Conservation (phyloP, 202 grass and related monocot species). For the Panicum hallii region DNA sequence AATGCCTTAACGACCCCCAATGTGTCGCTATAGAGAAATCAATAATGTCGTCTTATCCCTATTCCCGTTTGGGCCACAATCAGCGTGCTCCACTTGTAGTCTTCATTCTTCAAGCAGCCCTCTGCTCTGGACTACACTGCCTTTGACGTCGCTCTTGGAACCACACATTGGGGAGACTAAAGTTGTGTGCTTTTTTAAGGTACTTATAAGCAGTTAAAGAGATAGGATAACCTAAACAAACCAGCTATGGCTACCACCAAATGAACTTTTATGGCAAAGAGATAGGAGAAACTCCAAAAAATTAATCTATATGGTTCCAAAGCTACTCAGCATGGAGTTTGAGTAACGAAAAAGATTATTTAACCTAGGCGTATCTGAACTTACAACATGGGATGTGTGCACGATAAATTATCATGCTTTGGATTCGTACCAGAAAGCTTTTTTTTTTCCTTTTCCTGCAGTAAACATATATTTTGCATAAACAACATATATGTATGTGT, state of each 20-base stretch:
- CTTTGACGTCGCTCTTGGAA: neutral
- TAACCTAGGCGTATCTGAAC: no score
- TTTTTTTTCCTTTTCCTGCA: no score
- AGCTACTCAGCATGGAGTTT: no score
- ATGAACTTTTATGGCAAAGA: no score
- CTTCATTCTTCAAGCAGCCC: no score
- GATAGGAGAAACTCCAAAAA: neutral
- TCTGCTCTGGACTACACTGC: neutral
- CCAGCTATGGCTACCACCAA: neutral
- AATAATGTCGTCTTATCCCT: neutral
- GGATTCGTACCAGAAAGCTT: no score
- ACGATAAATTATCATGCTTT: no score
- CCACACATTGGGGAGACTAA: neutral
- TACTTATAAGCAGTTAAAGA: neutral
- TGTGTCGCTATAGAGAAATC: neutral
- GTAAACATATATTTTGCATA: no score
- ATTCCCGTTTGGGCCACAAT: neutral
- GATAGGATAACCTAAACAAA: neutral
- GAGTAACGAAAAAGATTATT: no score
- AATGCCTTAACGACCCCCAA: neutral
- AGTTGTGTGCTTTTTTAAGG: neutral
- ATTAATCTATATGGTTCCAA: no score
- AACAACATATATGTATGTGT: no score
- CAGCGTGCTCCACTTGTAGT: neutral
- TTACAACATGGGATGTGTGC: no score